Conservation (phyloP, 2,329 filamentous ascomycete genomes). For the Botryosphaeria agaves region DNA sequence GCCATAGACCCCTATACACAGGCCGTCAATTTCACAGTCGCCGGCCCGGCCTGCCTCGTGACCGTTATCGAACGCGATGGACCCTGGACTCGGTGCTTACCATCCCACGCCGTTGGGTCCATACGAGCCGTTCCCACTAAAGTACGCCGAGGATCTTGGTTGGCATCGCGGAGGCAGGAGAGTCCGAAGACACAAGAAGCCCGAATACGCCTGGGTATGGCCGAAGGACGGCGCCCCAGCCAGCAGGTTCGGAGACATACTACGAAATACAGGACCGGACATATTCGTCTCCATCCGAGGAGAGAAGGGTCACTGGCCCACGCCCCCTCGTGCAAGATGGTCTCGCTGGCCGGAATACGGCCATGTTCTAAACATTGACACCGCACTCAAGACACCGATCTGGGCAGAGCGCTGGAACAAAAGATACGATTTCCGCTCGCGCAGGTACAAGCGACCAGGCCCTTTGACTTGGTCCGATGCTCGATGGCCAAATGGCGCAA, state of each 20-base stretch:
- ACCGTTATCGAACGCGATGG: too few species aligned
- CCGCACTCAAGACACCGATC: neutral
- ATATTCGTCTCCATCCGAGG: slow-evolving; percentile 24
- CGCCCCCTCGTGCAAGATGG: slow-evolving; percentile 20
- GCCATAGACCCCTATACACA: too few species aligned
- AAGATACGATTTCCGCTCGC: slow-evolving; percentile 18
- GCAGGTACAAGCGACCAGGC: slow-evolving; percentile 14
- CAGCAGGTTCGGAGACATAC: slow-evolving; percentile 20
- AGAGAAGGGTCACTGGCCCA: slow-evolving; percentile 19
- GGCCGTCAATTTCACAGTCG: too few species aligned
- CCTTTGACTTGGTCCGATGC: slow-evolving; percentile 15
- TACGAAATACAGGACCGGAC: slow-evolving; percentile 24
- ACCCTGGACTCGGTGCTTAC: too few species aligned
- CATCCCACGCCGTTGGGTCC: too few species aligned
- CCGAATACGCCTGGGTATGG: slow-evolving; percentile 25
- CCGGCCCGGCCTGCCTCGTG: too few species aligned
- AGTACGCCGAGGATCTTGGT: too few species aligned
- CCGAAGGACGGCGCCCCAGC: slow-evolving; percentile 24
- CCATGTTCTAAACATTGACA: neutral
- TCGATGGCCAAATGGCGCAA: slow-evolving; percentile 10
- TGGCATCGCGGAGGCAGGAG: neutral
- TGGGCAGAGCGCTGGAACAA: slow-evolving; percentile 2
- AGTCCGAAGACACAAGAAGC: slow-evolving; percentile 10
- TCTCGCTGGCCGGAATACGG: slow-evolving; percentile 13
- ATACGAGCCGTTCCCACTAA: too few species aligned